phyloP scores from a whole-genome alignment of 768 basidiomycete genomes.

The Coprinopsis strossmayeri region DNA sequence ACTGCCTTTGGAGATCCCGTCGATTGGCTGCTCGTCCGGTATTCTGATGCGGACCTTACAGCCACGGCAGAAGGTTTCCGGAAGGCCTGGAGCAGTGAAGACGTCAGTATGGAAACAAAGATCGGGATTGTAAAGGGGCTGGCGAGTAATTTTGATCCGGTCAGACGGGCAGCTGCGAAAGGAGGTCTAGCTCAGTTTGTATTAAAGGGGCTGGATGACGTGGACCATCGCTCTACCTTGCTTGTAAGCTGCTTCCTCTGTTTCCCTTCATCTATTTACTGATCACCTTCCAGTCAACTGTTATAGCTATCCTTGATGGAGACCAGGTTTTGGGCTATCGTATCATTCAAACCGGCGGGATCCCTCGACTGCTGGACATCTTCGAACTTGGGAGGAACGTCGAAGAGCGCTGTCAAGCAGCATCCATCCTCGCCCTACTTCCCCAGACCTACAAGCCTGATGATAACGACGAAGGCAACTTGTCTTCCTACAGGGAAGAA shows the following conservation, averaged over 20 bases:
- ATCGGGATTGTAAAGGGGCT: constrained; percentile 8
- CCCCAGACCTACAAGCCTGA: neutral
- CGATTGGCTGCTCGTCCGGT: constrained; percentile 10
- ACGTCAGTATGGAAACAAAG: constrained; percentile 8
- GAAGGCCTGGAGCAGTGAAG: constrained; percentile 5
- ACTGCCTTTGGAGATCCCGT: constrained; percentile 6
- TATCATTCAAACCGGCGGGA: constrained; percentile 11
- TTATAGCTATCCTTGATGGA: constrained; percentile 13
- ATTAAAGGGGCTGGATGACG: constrained; percentile 5
- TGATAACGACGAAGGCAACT: constrained; percentile 3
- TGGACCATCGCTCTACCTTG: neutral
- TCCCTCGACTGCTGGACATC: constrained; percentile 11
- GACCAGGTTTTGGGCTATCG: constrained; percentile 11
- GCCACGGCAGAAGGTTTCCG: constrained; percentile 7
- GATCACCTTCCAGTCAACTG: too few species aligned
- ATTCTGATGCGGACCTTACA: constrained; percentile 2
- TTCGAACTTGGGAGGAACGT: constrained; percentile 6
- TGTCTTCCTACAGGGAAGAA: constrained; percentile 2
- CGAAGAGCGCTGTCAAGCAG: constrained; percentile 6
- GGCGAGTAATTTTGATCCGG: constrained; percentile 8
- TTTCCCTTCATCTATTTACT: too few species aligned
- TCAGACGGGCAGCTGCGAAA: constrained; percentile 4
- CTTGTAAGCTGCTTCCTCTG: constrained; percentile 10
- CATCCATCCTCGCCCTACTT: constrained; percentile 10
- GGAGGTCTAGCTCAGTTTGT: constrained; percentile 11